Evolutionary conservation across 805 yeast species (phyloP).

Genomic region (Blastobotrys attinorum): DNA sequence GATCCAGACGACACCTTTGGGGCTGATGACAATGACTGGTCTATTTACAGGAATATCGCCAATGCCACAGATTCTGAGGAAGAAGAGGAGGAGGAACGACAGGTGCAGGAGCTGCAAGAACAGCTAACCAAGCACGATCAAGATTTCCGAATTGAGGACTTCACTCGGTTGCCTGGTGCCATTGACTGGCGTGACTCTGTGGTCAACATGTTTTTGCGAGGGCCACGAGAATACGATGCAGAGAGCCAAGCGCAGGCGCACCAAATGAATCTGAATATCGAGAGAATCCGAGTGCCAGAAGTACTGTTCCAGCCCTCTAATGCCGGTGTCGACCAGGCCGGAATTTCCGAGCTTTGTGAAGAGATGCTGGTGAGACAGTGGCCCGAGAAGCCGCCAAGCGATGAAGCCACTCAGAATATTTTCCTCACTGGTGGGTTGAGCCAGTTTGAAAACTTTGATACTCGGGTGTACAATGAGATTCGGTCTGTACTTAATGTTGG

Average conservation of each 20-base stretch:
- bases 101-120: constrained; percentile 48
- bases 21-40: constrained; percentile 94
- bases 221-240: constrained; percentile 78
- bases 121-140: constrained; percentile 79
- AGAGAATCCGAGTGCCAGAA: constrained; percentile 88
- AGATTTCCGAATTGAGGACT: constrained; percentile 71
- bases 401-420: constrained; percentile 44
- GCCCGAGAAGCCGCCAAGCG: constrained; percentile 37
- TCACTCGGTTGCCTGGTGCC: constrained; percentile 50
- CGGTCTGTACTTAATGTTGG: constrained; percentile 63
- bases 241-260: constrained; percentile 81
- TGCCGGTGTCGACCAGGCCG: constrained; percentile 95
- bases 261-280: constrained; percentile 85
- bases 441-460: constrained; percentile 52
- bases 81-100: constrained; percentile 55
- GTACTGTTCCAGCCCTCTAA: constrained; percentile 85
- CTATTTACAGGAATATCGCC: constrained; percentile 76
- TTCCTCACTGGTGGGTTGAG: constrained; percentile 86
- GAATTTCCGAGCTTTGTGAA: constrained; percentile 70
- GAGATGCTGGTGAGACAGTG: constrained; percentile 56
- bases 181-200: constrained; percentile 79
- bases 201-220: constrained; percentile 78
- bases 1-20: constrained; percentile 94
- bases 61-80: constrained; percentile 70
- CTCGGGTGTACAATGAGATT: constrained; percentile 64